Evolutionary conservation across 2,329 filamentous ascomycete species (phyloP), one percentile per base, ranked within the genome.

Genomic region (Xylaria multiplex): DNA sequence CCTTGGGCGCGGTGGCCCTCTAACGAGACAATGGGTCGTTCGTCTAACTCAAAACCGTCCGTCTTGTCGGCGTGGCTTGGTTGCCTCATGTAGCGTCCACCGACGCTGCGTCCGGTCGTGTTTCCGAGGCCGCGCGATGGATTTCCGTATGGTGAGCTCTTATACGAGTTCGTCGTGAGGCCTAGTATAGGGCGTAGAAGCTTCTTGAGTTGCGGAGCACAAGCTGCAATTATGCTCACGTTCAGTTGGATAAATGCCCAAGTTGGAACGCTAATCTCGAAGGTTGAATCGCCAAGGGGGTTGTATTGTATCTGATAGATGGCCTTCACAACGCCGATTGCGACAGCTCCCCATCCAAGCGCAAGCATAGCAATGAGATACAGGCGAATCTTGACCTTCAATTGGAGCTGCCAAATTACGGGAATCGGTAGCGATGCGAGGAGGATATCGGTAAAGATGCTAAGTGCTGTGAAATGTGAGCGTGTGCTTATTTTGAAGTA

Each of bases 401-500:
- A 76, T 61, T 82, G 77, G n/a, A 82, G 70, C 6, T 72, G 70
- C 77, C 79, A 80, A 55, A 83, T 79, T 61, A 83, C 76, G 2
- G 79, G 78, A 1, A 82, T 73, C 0, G 81, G 81, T 19, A 82
- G 72, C 1, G 79, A 76, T 0, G 80, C 81, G 42, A 82, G 81
- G n/a, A 78, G 72, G 7, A 82, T 73, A 59, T 83, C 81, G n/a
- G 80, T 82, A 8, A 77, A 74, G 45, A 82, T 81, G 62, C 82
- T 81, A 72, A 80, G 77, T 3, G 71, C 78, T 75, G 73, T 16
- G 24, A 42, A 59, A n/a, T 2, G 27, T 62, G 14, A 61, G 57
- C 13, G 22, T n/a, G 24, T 13, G 42, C 32, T 5, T 49, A 5
- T 19, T 55, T 67, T 49, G 55, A 66, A n/a, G 22, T 16, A 19